Conservation (phyloP, 2,329 filamentous ascomycete species). For the Colletotrichum tropicale region DNA sequence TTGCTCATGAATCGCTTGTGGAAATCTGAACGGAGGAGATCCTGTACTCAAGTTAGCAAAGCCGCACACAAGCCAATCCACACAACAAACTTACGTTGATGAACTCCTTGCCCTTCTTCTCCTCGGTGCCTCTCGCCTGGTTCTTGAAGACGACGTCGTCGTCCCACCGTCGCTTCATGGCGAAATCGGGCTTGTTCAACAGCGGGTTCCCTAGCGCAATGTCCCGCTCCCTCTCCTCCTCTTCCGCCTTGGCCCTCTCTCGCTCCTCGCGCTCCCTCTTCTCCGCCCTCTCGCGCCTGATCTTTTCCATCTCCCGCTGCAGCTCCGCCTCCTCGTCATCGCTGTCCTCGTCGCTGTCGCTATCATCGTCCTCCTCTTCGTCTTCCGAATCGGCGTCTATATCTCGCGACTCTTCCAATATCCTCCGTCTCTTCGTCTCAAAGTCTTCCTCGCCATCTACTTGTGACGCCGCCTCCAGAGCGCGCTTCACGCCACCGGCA, state of each 20-base stretch:
- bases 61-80: neutral
- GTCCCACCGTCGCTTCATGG: conserved; percentile 92
- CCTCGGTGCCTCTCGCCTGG: conserved; percentile 92
- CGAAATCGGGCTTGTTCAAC: conserved; percentile 87
- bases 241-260: conserved; percentile 71
- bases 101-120: conserved; percentile 91
- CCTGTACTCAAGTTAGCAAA: conserved; percentile 49
- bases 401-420: conserved; percentile 86
- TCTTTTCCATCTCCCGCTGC: conserved; percentile 92
- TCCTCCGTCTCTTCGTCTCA: conserved; percentile 82
- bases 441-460: conserved; percentile 65
- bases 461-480: conserved; percentile 56
- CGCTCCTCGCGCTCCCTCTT: conserved; percentile 68
- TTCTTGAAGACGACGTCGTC: conserved; percentile 99
- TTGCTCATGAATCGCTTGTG: conserved; percentile 95
- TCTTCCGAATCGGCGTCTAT: conserved; percentile 81
- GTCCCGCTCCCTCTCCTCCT: conserved; percentile 83
- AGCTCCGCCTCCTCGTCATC: conserved; percentile 88
- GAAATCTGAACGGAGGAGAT: conserved; percentile 92
- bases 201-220: conserved; percentile 93
- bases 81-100: conserved; percentile 74
- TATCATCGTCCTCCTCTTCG: conserved; percentile 56
- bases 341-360: conserved; percentile 66
- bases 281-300: conserved; percentile 84
- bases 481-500: conserved; percentile 63